Conservation (phyloP, 2,329 filamentous ascomycete genomes). For the Keithomyces neogunnii region DNA sequence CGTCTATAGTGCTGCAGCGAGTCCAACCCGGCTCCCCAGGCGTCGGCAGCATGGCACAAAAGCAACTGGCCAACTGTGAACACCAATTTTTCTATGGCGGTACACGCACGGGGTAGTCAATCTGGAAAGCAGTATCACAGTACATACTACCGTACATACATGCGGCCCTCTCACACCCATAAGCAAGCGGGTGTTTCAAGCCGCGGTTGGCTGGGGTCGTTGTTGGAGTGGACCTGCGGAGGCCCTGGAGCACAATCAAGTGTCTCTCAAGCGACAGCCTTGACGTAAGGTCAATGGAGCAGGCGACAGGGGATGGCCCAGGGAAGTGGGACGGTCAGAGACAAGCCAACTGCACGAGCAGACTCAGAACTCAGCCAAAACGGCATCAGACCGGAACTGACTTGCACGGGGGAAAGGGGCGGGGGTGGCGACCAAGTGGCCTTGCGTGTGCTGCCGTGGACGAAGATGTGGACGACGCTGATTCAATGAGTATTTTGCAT, state of each 20-base stretch:
- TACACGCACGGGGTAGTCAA: no score
- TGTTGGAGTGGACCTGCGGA: background rate
- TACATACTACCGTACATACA: background rate
- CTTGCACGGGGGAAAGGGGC: background rate
- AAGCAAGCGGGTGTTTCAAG: background rate
- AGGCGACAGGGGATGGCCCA: constrained; percentile 3
- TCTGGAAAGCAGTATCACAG: background rate
- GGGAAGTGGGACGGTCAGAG: constrained; percentile 1
- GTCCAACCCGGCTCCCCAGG: no score
- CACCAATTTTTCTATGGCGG: no score
- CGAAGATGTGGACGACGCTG: background rate
- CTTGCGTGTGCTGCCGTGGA: background rate
- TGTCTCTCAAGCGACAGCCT: constrained; percentile 1
- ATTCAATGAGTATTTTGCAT: background rate
- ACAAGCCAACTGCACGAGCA: background rate
- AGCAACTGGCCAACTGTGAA: no score
- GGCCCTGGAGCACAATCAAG: no score
- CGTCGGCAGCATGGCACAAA: no score
- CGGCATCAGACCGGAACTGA: background rate
- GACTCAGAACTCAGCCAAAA: constrained; percentile 8
- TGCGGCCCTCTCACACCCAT: background rate
- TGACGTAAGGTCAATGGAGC: constrained; percentile 8
- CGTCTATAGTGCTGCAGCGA: no score
- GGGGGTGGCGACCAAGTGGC: background rate
- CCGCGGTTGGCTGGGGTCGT: background rate